These are phyloP conservation scores for Oryza meyeriana DNA, from an alignment of 176 grass and related monocot species.

Conservation along the genomic window DNA sequence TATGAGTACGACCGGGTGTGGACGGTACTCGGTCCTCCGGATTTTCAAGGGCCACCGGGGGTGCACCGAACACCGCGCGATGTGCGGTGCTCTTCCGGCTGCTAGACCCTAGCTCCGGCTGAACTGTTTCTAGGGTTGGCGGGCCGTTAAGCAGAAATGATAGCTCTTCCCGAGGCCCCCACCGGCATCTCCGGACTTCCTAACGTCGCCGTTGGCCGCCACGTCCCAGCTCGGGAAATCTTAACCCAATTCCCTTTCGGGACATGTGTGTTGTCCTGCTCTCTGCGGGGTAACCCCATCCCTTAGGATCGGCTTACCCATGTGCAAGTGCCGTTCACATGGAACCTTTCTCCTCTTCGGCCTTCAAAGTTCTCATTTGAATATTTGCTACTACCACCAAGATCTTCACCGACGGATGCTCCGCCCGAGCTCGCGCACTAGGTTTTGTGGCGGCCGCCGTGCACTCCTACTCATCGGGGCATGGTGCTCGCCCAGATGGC, in stretches of 20 bases:
- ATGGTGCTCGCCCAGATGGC: slow-evolving; percentile 35
- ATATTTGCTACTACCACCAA: slow-evolving; percentile 89
- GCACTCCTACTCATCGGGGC: slow-evolving; percentile 71
- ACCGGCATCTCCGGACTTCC: slow-evolving; percentile 58
- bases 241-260: background rate
- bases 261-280: too few relatives aligned
- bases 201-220: slow-evolving; percentile 53
- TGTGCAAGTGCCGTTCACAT: slow-evolving; percentile 84
- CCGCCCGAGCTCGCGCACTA: slow-evolving; percentile 51
- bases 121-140: slow-evolving; percentile 59
- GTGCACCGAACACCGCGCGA: slow-evolving; percentile 59
- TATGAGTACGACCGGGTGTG: slow-evolving; percentile 54
- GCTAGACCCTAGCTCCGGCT: slow-evolving; percentile 65
- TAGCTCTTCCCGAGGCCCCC: slow-evolving; percentile 73
- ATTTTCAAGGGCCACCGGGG: slow-evolving; percentile 62
- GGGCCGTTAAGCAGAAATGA: slow-evolving; percentile 76
- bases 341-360: slow-evolving; percentile 82
- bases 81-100: slow-evolving; percentile 69
- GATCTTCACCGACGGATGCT: slow-evolving; percentile 66
- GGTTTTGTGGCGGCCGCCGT: slow-evolving; percentile 58
- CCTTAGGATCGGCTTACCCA: slow-evolving; percentile 75
- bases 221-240: slow-evolving; percentile 52
- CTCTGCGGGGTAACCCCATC: slow-evolving; percentile 61
- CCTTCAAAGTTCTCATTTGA: slow-evolving; percentile 88
- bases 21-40: slow-evolving; percentile 52